These are phyloP conservation scores for Physcia stellaris DNA, from an alignment of 495 filamentous ascomycete genomes.

Conservation along the genomic window DNA sequence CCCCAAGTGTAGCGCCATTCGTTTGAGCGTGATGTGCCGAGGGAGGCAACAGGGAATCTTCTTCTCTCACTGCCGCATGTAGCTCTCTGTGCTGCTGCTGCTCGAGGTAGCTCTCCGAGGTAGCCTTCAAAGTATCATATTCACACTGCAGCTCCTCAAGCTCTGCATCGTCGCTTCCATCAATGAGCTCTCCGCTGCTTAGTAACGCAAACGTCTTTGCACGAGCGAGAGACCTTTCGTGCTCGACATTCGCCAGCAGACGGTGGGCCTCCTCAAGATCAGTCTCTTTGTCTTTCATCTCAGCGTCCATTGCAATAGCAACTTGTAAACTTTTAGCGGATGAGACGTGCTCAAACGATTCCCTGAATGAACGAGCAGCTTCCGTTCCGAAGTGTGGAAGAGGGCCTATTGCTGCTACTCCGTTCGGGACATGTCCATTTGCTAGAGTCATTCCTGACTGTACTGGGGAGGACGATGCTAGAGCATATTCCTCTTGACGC, in stretches of 20 bases:
- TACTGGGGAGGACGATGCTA: constrained; percentile 13
- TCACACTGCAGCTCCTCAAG: neutral
- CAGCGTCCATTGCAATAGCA: constrained; percentile 10
- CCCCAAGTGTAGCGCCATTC: neutral
- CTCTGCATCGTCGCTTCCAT: neutral
- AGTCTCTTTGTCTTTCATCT: constrained; percentile 12
- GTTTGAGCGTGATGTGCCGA: constrained; percentile 2
- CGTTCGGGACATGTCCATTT: constrained; percentile 4
- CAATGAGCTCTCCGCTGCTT: neutral
- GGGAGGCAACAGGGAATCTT: constrained; percentile 7
- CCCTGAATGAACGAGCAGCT: constrained; percentile 13
- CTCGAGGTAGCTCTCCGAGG: constrained; percentile 10
- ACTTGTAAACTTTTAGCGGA: constrained; percentile 12
- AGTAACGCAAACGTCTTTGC: constrained; percentile 4
- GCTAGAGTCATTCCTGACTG: neutral
- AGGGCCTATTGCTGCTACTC: neutral
- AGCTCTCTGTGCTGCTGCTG: constrained; percentile 13
- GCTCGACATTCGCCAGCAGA: constrained; percentile 4
- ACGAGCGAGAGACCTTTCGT: constrained; percentile 5
- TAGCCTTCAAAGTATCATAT: neutral
- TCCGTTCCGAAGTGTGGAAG: constrained; percentile 10
- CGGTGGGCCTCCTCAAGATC: constrained; percentile 8
- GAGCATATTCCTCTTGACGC: constrained; percentile 3
- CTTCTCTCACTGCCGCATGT: constrained; percentile 9
- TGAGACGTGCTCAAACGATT: constrained; percentile 8